phyloP scores from a whole-genome alignment of 2,329 filamentous ascomycete genomes.

The Colletotrichum filicis region DNA sequence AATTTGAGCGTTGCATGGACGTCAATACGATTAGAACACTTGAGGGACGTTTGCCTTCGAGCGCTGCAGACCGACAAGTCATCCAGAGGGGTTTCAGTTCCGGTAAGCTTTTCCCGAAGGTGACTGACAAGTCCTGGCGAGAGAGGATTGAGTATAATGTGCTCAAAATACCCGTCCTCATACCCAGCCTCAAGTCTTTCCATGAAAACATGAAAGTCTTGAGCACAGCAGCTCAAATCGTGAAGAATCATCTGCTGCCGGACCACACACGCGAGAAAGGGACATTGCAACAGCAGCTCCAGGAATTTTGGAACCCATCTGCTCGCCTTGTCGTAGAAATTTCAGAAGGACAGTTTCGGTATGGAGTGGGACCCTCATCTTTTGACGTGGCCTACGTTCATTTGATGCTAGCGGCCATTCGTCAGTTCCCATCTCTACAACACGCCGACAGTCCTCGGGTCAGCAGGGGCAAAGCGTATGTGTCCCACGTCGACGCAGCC shows the following conservation, averaged over 20 bases:
- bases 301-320: slow-evolving; percentile 14
- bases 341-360: slow-evolving; percentile 32
- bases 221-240: slow-evolving; percentile 3
- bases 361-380: slow-evolving; percentile 15
- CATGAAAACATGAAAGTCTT: slow-evolving; percentile 15
- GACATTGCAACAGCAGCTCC: background rate
- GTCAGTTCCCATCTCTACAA: slow-evolving; percentile 33
- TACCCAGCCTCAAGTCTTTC: slow-evolving; percentile 17
- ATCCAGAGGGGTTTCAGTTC: slow-evolving; percentile 1
- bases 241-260: slow-evolving; percentile 4
- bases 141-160: slow-evolving; percentile 1
- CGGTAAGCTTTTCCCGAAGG: background rate
- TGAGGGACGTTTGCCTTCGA: slow-evolving; percentile 4
- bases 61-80: background rate
- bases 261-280: background rate
- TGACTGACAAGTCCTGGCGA: background rate
- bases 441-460: slow-evolving; percentile 5
- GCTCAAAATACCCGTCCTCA: background rate
- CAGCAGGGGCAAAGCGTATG: slow-evolving; percentile 14
- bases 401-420: slow-evolving; percentile 29
- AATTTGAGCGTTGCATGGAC: background rate
- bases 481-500: slow-evolving; percentile 7
- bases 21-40: background rate
- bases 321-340: slow-evolving; percentile 28
- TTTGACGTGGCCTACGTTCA: slow-evolving; percentile 33